A percentile compares a stretch with the other conserved stretches of the same genome.
Evolutionary conservation across 1,284 basidiomycete genomes (phyloP).

Genomic region (Cerrena zonata): DNA sequence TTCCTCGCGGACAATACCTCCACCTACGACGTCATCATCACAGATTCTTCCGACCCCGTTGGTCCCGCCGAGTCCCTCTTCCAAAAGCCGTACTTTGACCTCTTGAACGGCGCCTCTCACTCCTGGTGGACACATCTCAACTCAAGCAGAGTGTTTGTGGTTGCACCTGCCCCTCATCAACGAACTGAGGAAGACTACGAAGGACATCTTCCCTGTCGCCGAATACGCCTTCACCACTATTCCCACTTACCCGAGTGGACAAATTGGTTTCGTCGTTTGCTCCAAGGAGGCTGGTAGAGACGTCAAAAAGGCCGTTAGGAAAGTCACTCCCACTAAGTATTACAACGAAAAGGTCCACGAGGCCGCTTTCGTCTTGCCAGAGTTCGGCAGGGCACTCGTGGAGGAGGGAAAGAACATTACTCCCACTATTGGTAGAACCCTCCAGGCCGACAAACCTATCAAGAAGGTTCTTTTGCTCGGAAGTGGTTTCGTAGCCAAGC

Average conservation of each 20-base stretch:
- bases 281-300: conserved; percentile 73
- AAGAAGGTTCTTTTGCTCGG: conserved; percentile 88
- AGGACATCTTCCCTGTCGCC: conserved; percentile 75
- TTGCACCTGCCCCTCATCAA: conserved; percentile 87
- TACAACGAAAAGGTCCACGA: conserved; percentile 83
- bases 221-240: conserved; percentile 97
- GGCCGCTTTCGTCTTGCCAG: conserved; percentile 84
- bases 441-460: conserved; percentile 30
- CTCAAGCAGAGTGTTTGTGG: conserved; percentile 96
- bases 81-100: conserved; percentile 95
- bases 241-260: conserved; percentile 94
- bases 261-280: conserved; percentile 93
- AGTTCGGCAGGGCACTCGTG: conserved; percentile 78
- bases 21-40: conserved; percentile 97
- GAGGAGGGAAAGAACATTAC: conserved; percentile 67
- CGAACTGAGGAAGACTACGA: conserved; percentile 70
- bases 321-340: conserved; percentile 73
- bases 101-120: conserved; percentile 86
- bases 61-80: conserved; percentile 93
- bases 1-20: conserved; percentile 88
- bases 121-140: conserved; percentile 90
- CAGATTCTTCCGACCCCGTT: conserved; percentile 97
- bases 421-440: conserved; percentile 60
- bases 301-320: conserved; percentile 65
- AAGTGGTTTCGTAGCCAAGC: conserved; percentile 90